Evolutionary conservation across 106 monocot species (phyloP).

Genomic region (Dendrobium catenatum): DNA sequence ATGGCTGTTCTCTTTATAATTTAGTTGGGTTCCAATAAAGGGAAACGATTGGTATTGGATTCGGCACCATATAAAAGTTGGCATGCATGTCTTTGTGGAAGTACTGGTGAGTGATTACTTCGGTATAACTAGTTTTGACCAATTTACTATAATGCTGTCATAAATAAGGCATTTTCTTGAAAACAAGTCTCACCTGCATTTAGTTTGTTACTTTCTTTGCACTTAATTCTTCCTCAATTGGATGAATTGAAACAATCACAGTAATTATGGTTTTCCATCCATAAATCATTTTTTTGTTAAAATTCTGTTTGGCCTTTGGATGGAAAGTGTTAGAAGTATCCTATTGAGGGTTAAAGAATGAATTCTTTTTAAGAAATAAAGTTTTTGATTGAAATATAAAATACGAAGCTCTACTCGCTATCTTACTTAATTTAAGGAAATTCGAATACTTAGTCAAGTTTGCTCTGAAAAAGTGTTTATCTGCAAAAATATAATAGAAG

Average conservation of each 20-base stretch:
- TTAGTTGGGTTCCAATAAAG: conserved; percentile 97
- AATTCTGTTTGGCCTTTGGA: too few relatives aligned
- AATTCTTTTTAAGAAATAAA: too few relatives aligned
- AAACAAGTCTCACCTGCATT: background rate
- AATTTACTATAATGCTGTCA: background rate
- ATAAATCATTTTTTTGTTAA: too few relatives aligned
- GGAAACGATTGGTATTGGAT: conserved; percentile 99
- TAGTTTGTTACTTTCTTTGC: background rate
- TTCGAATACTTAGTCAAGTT: too few relatives aligned
- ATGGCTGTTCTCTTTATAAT: conserved; percentile 10
- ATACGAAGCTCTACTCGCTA: too few relatives aligned
- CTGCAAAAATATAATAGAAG: too few relatives aligned
- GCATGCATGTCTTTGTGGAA: conserved; percentile 90
- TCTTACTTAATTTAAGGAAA: too few relatives aligned
- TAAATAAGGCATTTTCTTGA: background rate
- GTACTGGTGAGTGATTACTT: conserved; percentile 52
- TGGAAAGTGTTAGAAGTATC: too few relatives aligned
- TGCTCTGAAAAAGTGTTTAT: too few relatives aligned
- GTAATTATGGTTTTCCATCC: too few relatives aligned
- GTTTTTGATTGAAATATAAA: too few relatives aligned
- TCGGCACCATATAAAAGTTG: conserved; percentile 92
- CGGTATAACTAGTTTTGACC: background rate
- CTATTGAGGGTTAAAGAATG: too few relatives aligned
- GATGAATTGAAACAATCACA: background rate
- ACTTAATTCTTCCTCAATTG: background rate